A percentile compares a stretch with the other conserved stretches of the same genome.
phyloP scores from a whole-genome alignment of 2,329 filamentous ascomycete species.

The Penicillium griseofulvum region DNA sequence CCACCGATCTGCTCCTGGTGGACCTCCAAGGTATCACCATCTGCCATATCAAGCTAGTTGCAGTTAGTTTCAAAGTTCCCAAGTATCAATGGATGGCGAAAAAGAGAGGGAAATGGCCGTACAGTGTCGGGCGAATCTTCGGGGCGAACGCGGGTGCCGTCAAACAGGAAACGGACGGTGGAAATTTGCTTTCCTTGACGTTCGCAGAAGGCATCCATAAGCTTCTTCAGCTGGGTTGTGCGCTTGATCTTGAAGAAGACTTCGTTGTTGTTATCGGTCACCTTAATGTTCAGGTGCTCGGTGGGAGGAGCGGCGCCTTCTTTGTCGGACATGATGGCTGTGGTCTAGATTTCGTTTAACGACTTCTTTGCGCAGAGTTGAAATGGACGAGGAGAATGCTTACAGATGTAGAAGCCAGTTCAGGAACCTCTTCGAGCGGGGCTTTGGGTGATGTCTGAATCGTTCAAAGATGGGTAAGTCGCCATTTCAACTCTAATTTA shows the following conservation, averaged over 20 bases:
- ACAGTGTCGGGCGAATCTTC: conserved; percentile 89
- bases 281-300: conserved; percentile 98
- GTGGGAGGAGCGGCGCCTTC: conserved; percentile 41
- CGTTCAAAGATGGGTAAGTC: not conserved
- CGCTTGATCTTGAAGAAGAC: conserved; percentile 99
- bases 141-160: conserved; percentile 87
- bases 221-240: conserved; percentile 89
- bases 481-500: not conserved
- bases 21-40: conserved; percentile 93
- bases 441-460: not conserved
- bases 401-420: not conserved
- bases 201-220: conserved; percentile 98
- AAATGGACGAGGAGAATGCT: not conserved
- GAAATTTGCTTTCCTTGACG: conserved; percentile 82
- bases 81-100: conserved; percentile 2
- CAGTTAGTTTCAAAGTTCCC: conserved; percentile 14
- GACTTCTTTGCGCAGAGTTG: not conserved
- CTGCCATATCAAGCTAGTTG: conserved; percentile 85
- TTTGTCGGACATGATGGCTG: conserved; percentile 20
- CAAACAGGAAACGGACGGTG: conserved; percentile 91
- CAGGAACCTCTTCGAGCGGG: not conserved
- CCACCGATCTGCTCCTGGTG: conserved; percentile 98
- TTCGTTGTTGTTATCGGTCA: conserved; percentile 98
- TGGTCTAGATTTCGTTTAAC: conserved; percentile 3
- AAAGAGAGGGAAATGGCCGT: conserved; percentile 42